phyloP scores from a whole-genome alignment of 768 basidiomycete species.

The Pulveroboletus ravenelii region DNA sequence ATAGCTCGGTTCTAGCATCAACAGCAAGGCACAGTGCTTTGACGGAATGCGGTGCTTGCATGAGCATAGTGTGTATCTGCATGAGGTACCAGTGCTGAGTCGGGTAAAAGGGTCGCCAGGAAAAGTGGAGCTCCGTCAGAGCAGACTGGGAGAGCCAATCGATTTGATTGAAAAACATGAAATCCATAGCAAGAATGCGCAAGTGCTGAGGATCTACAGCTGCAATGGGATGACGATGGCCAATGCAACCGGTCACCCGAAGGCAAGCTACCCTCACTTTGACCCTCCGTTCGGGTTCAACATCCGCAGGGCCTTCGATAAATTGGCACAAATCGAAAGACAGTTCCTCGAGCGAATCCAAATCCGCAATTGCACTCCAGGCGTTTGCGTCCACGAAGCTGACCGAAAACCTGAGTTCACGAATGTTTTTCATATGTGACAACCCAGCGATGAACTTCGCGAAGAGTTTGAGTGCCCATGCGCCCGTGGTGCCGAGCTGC shows the following conservation, averaged over 20 bases:
- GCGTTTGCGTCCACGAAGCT: constrained; percentile 10
- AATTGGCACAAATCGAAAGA: constrained; percentile 6
- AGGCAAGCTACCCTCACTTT: constrained; percentile 9
- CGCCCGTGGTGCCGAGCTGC: neutral
- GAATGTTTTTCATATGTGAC: constrained; percentile 18
- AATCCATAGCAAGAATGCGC: neutral
- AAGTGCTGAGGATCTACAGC: neutral
- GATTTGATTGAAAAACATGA: neutral
- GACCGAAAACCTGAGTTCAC: constrained; percentile 4
- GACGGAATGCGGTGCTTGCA: neutral
- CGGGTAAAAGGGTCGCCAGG: neutral
- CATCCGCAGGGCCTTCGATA: neutral
- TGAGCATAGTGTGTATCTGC: neutral
- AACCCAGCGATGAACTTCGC: constrained; percentile 2
- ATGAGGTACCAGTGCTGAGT: neutral
- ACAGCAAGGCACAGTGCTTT: neutral
- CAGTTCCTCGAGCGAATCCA: constrained; percentile 15
- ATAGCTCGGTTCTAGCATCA: fast-evolving
- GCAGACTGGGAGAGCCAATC: neutral
- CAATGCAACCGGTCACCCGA: neutral
- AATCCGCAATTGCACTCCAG: constrained; percentile 12
- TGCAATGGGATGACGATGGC: neutral
- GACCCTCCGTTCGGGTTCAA: neutral
- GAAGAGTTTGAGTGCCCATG: constrained; percentile 4
- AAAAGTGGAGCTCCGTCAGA: constrained; percentile 1